Evolutionary conservation across 805 yeast species (phyloP).

Genomic region (Candida koratica): DNA sequence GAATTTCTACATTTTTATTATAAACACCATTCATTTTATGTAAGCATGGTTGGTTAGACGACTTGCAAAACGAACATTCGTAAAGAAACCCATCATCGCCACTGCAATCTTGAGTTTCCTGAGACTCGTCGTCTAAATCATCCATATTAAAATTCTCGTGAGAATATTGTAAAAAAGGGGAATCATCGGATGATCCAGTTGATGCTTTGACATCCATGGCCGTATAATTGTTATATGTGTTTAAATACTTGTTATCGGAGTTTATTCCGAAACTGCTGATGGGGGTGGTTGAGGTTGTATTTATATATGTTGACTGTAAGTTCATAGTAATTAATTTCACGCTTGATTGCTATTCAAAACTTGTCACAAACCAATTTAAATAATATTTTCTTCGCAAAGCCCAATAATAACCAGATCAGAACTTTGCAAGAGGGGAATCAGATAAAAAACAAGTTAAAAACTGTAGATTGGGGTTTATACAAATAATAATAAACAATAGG

Average conservation of each 20-base stretch:
- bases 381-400: too few relatives aligned
- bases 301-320: background rate
- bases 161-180: constrained; percentile 8
- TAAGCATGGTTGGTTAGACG: constrained; percentile 8
- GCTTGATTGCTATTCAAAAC: constrained; percentile 1
- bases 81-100: constrained; percentile 10
- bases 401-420: too few relatives aligned
- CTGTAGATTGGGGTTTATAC: too few relatives aligned
- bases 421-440: too few relatives aligned
- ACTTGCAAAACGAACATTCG: constrained; percentile 18
- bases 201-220: constrained; percentile 3
- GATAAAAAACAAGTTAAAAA: too few relatives aligned
- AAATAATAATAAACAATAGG: background rate
- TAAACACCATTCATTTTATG: constrained; percentile 1
- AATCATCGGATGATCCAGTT: constrained; percentile 1
- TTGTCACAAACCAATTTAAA: too few relatives aligned
- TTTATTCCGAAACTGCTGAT: background rate
- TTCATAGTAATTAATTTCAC: background rate
- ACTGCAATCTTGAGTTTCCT: constrained; percentile 2
- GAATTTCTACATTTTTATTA: background rate
- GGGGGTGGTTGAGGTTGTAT: background rate
- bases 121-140: constrained; percentile 4
- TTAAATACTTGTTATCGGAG: background rate
- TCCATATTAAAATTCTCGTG: constrained; percentile 10
- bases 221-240: background rate